Conservation (phyloP, 2,329 filamentous ascomycete genomes). For the Teratosphaeria nubilosa region DNA sequence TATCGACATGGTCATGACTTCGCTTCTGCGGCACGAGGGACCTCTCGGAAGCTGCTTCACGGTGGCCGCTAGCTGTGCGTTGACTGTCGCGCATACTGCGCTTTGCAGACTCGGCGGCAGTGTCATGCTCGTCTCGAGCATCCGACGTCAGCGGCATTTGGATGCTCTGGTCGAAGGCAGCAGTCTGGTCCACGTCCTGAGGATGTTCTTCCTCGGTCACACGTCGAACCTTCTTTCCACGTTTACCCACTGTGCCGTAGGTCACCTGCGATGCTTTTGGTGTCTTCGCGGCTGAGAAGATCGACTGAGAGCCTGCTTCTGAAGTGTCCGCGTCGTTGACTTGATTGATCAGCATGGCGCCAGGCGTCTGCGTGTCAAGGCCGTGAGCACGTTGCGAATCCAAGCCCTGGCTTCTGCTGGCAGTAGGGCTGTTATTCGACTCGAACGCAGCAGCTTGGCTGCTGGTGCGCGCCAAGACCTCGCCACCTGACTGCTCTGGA, state of each 20-base stretch:
- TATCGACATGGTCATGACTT: background rate
- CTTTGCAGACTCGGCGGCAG: background rate
- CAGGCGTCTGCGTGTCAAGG: background rate
- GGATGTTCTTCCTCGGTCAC: background rate
- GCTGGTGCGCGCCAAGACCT: background rate
- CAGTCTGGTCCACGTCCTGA: background rate
- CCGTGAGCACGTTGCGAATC: background rate
- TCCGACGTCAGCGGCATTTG: conserved; percentile 1
- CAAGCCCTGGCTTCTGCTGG: background rate
- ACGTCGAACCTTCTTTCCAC: background rate
- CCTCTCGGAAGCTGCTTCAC: background rate
- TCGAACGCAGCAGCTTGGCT: background rate
- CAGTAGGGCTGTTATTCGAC: background rate
- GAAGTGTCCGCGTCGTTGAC: background rate
- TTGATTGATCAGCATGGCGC: background rate
- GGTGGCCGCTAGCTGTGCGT: background rate
- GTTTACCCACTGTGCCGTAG: background rate
- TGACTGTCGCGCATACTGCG: background rate
- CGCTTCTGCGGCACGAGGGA: background rate
- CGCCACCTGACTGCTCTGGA: background rate
- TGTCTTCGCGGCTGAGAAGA: background rate
- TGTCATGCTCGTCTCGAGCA: background rate
- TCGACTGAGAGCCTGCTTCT: background rate
- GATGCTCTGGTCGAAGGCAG: background rate
- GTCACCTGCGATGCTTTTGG: background rate